Conservation (phyloP, 1,284 basidiomycete genomes). For the Takashimella tepidaria region DNA sequence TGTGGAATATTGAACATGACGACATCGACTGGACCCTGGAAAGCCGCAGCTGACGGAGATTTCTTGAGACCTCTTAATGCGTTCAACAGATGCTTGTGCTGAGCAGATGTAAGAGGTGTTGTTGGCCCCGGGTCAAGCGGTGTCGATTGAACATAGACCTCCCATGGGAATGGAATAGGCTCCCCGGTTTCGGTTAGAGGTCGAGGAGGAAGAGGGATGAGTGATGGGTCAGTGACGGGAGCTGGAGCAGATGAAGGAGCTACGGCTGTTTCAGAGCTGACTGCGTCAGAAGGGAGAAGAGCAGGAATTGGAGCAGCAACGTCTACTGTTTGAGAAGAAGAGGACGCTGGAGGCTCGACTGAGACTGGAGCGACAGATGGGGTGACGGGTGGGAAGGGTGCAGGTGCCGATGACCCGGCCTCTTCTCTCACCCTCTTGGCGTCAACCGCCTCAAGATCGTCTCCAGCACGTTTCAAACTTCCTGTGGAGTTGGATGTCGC, state of each 20-base stretch:
- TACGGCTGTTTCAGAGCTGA: not conserved
- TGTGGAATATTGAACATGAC: conserved; percentile 85
- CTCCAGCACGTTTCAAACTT: conserved; percentile 36
- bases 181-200: conserved; percentile 11
- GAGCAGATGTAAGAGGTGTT: conserved; percentile 50
- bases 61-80: conserved; percentile 81
- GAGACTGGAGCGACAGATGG: conserved; percentile 5
- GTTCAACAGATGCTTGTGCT: conserved; percentile 76
- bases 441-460: conserved; percentile 27
- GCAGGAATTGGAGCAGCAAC: conserved; percentile 5
- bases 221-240: conserved; percentile 2
- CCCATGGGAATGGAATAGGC: conserved; percentile 16
- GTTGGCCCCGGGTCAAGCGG: conserved; percentile 37
- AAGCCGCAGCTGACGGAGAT: conserved; percentile 67
- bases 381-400: not conserved
- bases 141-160: conserved; percentile 33
- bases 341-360: not conserved
- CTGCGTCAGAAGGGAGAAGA: not conserved
- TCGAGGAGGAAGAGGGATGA: conserved; percentile 10
- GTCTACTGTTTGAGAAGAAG: not conserved
- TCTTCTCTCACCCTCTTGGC: conserved; percentile 37
- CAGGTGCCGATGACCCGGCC: not conserved
- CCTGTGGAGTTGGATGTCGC: conserved; percentile 13
- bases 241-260: too few species aligned
- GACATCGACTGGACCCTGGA: conserved; percentile 85